Conservation (phyloP, 2,329 filamentous ascomycete species). For the Neoascochyta sp. region DNA sequence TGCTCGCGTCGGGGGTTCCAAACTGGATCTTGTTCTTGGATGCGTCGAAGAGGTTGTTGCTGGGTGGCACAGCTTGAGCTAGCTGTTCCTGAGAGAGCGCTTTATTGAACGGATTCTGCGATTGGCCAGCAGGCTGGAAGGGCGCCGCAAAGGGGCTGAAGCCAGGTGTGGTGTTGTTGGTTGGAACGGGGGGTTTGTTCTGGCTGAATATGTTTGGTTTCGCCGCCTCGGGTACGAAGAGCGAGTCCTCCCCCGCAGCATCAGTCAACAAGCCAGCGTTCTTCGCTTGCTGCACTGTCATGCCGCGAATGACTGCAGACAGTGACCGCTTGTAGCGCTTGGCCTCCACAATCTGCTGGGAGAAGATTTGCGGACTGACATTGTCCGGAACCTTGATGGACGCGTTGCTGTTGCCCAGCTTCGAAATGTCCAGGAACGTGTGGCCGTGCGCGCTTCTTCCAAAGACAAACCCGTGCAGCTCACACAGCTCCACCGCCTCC, state of each 20-base stretch:
- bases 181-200: slow-evolving; percentile 2
- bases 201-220: slow-evolving; percentile 13
- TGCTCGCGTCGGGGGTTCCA: slow-evolving; percentile 6
- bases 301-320: slow-evolving; percentile 56
- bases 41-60: slow-evolving; percentile 30
- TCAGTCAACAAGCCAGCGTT: slow-evolving; percentile 49
- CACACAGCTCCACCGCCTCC: slow-evolving; percentile 53
- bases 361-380: slow-evolving; percentile 51
- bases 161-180: slow-evolving; percentile 6
- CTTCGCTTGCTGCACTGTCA: slow-evolving; percentile 52
- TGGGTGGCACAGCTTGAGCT: slow-evolving; percentile 10
- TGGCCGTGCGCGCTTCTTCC: slow-evolving; percentile 44
- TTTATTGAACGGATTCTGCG: slow-evolving; percentile 11
- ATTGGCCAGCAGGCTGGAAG: slow-evolving; percentile 12
- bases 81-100: not conserved
- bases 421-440: slow-evolving; percentile 53
- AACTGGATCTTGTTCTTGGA: slow-evolving; percentile 28
- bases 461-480: slow-evolving; percentile 52
- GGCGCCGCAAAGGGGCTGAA: slow-evolving; percentile 19
- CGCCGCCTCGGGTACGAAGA: slow-evolving; percentile 41
- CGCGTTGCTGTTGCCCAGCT: slow-evolving; percentile 37
- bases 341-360: slow-evolving; percentile 53
- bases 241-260: slow-evolving; percentile 31
- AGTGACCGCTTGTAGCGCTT: slow-evolving; percentile 56
- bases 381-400: slow-evolving; percentile 18